Conservation (phyloP, 2,329 filamentous ascomycete genomes). For the Cyphellophora attinorum region DNA sequence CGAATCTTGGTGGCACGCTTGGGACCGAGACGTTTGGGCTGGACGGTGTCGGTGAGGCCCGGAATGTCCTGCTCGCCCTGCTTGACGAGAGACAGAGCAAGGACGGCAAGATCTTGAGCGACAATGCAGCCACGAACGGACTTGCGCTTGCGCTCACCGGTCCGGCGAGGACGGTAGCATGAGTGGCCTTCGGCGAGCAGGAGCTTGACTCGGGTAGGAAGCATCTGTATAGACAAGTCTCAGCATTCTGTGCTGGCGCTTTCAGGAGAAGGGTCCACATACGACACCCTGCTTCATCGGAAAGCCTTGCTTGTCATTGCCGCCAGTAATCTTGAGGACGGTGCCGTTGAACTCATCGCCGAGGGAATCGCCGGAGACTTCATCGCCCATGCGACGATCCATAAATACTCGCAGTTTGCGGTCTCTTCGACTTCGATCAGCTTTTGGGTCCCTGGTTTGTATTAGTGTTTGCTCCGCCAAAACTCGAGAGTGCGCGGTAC, state of each 20-base stretch:
- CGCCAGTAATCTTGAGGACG: slow-evolving; percentile 85
- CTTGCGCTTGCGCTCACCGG: slow-evolving; percentile 99
- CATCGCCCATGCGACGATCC: slow-evolving; percentile 77
- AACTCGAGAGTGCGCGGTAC: slow-evolving; percentile 63
- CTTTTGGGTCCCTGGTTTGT: slow-evolving; percentile 33
- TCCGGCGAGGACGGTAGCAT: slow-evolving; percentile 97
- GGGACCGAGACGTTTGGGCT: slow-evolving; percentile 98
- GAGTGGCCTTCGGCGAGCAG: slow-evolving; percentile 94
- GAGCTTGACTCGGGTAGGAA: slow-evolving; percentile 95
- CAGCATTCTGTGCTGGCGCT: slow-evolving; percentile 18
- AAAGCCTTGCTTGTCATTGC: slow-evolving; percentile 99
- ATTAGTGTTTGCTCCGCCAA: not conserved
- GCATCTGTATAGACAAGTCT: slow-evolving; percentile 47
- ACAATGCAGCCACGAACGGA: slow-evolving; percentile 98
- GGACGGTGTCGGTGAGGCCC: slow-evolving; percentile 92
- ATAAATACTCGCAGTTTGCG: slow-evolving; percentile 98
- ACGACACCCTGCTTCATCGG: slow-evolving; percentile 99
- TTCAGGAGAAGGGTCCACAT: slow-evolving; percentile 25
- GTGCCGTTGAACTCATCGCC: slow-evolving; percentile 99
- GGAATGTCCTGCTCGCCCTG: slow-evolving; percentile 91
- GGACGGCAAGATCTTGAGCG: slow-evolving; percentile 85
- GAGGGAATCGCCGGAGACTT: slow-evolving; percentile 81
- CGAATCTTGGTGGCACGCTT: slow-evolving; percentile 99
- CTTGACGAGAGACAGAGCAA: slow-evolving; percentile 94
- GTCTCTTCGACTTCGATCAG: slow-evolving; percentile 98